Evolutionary conservation across 306 rosid species (phyloP).

Genomic region (Acacia melanoxylon): DNA sequence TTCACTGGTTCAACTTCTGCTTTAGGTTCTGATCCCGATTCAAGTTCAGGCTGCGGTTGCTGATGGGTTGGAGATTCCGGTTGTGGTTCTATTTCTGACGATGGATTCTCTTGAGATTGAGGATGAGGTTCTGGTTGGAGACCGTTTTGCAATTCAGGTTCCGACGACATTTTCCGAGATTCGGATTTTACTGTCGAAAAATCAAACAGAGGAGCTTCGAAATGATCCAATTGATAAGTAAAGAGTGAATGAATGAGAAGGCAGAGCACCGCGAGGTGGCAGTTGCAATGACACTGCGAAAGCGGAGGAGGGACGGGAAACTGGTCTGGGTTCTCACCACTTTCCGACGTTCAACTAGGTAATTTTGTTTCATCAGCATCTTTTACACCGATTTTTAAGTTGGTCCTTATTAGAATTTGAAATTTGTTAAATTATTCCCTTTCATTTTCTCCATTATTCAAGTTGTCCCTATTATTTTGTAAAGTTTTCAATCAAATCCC

Average conservation of each 20-base stretch:
- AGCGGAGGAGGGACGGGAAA: background rate
- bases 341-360: background rate
- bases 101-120: background rate
- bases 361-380: too few species aligned
- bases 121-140: slow-evolving; percentile 1
- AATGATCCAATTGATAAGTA: background rate
- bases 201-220: background rate
- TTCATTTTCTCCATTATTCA: background rate
- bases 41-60: slow-evolving; percentile 10
- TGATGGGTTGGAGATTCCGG: background rate
- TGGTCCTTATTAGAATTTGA: background rate
- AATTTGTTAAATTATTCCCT: background rate
- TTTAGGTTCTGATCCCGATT: slow-evolving; percentile 26
- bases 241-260: background rate
- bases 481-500: background rate
- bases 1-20: slow-evolving; percentile 32
- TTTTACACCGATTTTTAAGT: too few species aligned
- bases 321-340: background rate
- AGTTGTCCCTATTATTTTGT: background rate
- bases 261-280: background rate
- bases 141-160: slow-evolving; percentile 33
- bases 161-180: slow-evolving; percentile 26
- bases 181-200: background rate
- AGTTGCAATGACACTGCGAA: background rate
- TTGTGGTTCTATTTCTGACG: background rate